Percentiles rank a stretch among this genome's conserved stretches.
phyloP scores from a whole-genome alignment of 2,329 filamentous ascomycete genomes.

The Pseudogymnoascus sp. region DNA sequence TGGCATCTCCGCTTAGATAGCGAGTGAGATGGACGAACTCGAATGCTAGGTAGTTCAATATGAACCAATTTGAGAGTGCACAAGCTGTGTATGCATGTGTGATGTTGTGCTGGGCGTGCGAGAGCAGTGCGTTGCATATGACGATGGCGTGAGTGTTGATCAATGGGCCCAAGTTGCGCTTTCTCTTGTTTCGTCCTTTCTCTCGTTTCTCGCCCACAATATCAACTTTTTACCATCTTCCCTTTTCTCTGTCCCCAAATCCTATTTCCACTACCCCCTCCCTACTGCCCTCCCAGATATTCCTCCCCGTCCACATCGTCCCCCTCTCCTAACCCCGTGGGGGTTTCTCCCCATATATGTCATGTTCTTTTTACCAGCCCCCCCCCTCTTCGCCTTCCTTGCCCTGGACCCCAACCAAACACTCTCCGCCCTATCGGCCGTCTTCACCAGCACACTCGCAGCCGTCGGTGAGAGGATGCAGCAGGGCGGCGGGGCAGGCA shows the following conservation, averaged over 20 bases:
- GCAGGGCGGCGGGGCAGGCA: background rate
- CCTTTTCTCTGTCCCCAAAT: background rate
- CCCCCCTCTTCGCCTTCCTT: background rate
- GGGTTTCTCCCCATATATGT: background rate
- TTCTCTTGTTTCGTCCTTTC: background rate
- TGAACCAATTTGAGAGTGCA: background rate
- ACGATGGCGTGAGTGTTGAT: background rate
- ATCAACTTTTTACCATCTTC: background rate
- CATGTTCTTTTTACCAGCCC: background rate
- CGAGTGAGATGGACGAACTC: conserved; percentile 2
- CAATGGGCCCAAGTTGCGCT: background rate
- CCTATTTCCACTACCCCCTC: background rate
- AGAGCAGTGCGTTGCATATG: background rate
- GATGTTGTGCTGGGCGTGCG: background rate
- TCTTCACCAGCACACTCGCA: background rate
- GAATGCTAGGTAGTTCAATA: background rate
- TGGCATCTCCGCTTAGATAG: conserved; percentile 67
- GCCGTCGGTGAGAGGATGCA: too few relatives aligned
- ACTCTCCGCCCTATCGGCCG: too few relatives aligned
- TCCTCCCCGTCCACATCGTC: background rate
- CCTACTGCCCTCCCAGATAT: background rate
- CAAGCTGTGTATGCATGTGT: background rate
- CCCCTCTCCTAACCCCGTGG: background rate
- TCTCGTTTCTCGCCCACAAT: background rate
- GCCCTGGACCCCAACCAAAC: too few relatives aligned